phyloP scores from a whole-genome alignment of 805 yeast species.

The Candida railenensis region DNA sequence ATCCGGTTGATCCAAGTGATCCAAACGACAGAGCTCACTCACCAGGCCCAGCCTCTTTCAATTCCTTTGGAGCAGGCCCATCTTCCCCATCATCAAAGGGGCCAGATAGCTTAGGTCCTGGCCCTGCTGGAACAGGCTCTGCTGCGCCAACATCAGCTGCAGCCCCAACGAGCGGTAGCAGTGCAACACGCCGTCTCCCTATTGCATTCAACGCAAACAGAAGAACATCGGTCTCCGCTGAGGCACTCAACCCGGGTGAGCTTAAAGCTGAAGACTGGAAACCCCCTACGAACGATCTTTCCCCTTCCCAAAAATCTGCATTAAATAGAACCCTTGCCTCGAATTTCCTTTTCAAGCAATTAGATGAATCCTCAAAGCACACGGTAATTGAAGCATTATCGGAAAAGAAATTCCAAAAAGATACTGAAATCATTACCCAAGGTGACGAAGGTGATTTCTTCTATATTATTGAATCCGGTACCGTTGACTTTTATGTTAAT shows the following conservation, averaged over 20 bases:
- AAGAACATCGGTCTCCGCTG: conserved; percentile 90
- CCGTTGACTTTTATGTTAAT: conserved; percentile 77
- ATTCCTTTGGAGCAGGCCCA: not conserved
- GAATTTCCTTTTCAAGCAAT: conserved; percentile 80
- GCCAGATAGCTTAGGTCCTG: not conserved
- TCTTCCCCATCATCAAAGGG: not conserved
- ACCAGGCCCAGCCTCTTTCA: conserved; percentile 1
- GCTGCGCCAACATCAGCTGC: conserved; percentile 9
- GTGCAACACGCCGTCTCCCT: conserved; percentile 35
- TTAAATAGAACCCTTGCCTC: conserved; percentile 70
- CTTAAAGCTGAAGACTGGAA: conserved; percentile 68
- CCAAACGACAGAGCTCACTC: conserved; percentile 8
- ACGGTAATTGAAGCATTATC: conserved; percentile 83
- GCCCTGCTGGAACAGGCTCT: not conserved
- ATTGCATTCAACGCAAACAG: conserved; percentile 72
- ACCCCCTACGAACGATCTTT: conserved; percentile 66
- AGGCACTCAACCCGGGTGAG: conserved; percentile 74
- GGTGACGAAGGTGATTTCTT: conserved; percentile 96
- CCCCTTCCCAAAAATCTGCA: conserved; percentile 62
- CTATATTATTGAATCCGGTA: conserved; percentile 81
- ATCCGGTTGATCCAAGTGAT: conserved; percentile 28
- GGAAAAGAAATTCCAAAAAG: conserved; percentile 61
- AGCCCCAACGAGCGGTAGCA: conserved; percentile 6
- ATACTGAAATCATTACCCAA: conserved; percentile 72
- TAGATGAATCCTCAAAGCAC: conserved; percentile 73